These are phyloP conservation scores for Larix kaempferi DNA, from an alignment of 75 land plant species.

Conservation along the genomic window DNA sequence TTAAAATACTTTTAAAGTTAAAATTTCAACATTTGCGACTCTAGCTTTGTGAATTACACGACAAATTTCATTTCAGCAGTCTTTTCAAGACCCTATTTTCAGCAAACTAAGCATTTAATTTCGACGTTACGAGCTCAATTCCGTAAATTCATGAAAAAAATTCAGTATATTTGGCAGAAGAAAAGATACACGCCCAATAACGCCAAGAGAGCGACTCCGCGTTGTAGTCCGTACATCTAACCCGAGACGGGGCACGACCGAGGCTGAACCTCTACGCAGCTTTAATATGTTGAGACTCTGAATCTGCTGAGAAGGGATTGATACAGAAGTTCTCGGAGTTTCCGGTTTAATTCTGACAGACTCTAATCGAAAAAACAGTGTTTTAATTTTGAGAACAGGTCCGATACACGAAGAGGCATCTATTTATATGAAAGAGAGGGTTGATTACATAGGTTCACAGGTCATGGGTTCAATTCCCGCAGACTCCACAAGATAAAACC, in stretches of 20 bases:
- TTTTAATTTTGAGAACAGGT: background rate
- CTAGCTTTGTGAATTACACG: background rate
- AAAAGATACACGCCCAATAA: conserved; percentile 59
- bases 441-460: too few relatives aligned
- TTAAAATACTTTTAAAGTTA: background rate
- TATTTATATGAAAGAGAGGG: too few relatives aligned
- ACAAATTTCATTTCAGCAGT: background rate
- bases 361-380: background rate
- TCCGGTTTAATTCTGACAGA: background rate
- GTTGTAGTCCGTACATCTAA: conserved; percentile 14
- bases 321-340: background rate
- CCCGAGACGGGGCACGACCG: conserved; percentile 16
- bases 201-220: conserved; percentile 53
- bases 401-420: background rate
- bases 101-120: too few relatives aligned
- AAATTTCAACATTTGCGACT: background rate
- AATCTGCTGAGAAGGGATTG: conserved; percentile 9
- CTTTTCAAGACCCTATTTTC: background rate
- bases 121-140: too few relatives aligned
- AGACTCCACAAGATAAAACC: too few relatives aligned
- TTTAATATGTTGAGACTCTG: conserved; percentile 59
- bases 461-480: too few relatives aligned
- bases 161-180: too few relatives aligned
- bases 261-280: conserved; percentile 60
- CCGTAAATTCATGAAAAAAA: too few relatives aligned